Evolutionary conservation across 495 filamentous ascomycete species (phyloP).

Genomic region (Xylaria curta): DNA sequence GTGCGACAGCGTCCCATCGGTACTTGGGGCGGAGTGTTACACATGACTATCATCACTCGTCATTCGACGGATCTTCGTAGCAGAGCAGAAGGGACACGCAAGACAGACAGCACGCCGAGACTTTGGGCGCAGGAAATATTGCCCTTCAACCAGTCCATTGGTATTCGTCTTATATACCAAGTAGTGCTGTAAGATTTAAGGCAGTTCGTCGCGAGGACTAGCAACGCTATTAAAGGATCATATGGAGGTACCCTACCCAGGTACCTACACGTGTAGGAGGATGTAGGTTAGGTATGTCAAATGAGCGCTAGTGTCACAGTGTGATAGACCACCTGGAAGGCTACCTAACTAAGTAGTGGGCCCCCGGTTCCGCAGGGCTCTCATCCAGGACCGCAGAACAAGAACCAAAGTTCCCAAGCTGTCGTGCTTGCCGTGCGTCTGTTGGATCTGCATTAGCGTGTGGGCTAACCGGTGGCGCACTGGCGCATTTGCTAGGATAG

Average conservation of each 20-base stretch:
- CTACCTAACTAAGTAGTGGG: background rate
- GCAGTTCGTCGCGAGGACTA: background rate
- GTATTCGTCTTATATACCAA: no score
- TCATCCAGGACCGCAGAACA: background rate
- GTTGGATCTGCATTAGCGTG: slow-evolving; percentile 25
- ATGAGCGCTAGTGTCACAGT: background rate
- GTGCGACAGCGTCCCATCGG: background rate
- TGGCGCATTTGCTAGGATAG: slow-evolving; percentile 7
- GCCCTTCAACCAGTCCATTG: background rate
- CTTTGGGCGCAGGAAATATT: background rate
- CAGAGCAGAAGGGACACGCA: background rate
- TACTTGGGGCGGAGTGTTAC: background rate
- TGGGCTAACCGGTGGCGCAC: slow-evolving; percentile 5
- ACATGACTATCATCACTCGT: slow-evolving; percentile 21
- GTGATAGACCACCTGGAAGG: slow-evolving; percentile 1
- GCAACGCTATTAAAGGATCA: background rate
- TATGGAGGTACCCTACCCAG: background rate
- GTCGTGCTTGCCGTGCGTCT: slow-evolving; percentile 15
- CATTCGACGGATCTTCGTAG: background rate
- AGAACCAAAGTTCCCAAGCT: slow-evolving; percentile 14
- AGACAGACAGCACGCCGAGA: no score
- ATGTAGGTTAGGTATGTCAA: slow-evolving; percentile 4
- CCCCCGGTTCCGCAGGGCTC: slow-evolving; percentile 6
- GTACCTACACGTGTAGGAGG: no score
- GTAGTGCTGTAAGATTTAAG: background rate